Base-by-base conservation (phyloP, 1,284 basidiomycete genomes). In the Agaricales sp. region DNA sequence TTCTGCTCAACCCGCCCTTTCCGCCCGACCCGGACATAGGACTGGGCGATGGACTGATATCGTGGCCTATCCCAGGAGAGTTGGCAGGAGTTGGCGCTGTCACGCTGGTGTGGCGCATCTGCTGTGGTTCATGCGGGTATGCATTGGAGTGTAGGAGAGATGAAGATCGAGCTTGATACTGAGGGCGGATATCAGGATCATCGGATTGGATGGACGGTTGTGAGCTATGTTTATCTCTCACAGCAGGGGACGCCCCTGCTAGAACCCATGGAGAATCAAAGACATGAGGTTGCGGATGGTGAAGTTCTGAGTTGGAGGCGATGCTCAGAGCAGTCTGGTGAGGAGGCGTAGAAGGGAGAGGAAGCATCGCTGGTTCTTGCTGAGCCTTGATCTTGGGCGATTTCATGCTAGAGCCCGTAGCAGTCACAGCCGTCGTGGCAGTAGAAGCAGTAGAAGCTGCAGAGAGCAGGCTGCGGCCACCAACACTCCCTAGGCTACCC, bases 191-290 rank as follows among this genome's bases (percentile, higher is more conserved):
- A 35, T 35, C 30, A 11, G n/a, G 30, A 8, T 35, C 30, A n/a
- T 8, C 11, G 11, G 8, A n/a, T 35, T 8, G 30, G 8, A 35
- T 35, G 30, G 8, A n/a, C 30, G 11, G 11, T 35, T 8, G n/a
- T 11, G 8, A 35, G n/a, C 11, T 11, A 11, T n/a, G 30, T 35
- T 35, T 8, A 11, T n/a, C 11, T n/a, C n/a, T n/a, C n/a, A 11
- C 11, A 8, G 30, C n/a, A 8, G 30, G 30, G 30, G 30, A 11
- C 8, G 30, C 30, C 37, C 74, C 75, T 1, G 82, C 67, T 39
- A 87, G 58, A 2, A 87, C 71, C 86, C 86, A 88, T 1, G 86
- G 85, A 1, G 85, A 88, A 19, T 75, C 77, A 30, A 75, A 71
- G 22, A 58, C 55, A 4, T 66, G 63, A 16, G 66, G 60, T 3